Base-by-base conservation (phyloP, 139 green algal genomes). In the Eudorina sp. region DNA sequence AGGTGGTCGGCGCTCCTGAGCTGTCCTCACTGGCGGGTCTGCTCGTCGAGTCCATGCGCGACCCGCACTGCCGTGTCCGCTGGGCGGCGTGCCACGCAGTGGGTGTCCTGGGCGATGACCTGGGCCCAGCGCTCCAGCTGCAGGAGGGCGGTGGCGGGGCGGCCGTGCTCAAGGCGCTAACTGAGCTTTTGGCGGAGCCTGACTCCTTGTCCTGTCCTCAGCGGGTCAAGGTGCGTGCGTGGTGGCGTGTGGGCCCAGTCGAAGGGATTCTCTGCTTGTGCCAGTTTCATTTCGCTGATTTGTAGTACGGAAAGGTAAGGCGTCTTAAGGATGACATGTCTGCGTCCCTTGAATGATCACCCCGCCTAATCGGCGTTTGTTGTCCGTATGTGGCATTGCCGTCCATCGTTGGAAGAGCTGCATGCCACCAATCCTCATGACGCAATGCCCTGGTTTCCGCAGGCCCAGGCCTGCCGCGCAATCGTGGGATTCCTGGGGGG, bases 401-500 rank as follows among this genome's bases (percentile, higher is more conserved):
- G n/a, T n/a, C n/a, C n/a, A n/a, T n/a, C n/a, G n/a, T n/a, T n/a
- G n/a, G n/a, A n/a, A n/a, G n/a, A n/a, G n/a, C n/a, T n/a, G n/a
- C n/a, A n/a, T n/a, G n/a, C n/a, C n/a, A n/a, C n/a, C n/a, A n/a
- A n/a, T n/a, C n/a, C n/a, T n/a, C n/a, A n/a, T n/a, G n/a, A n/a
- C n/a, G n/a, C n/a, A n/a, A n/a, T n/a, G n/a, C n/a, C 55, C 29
- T 11, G 4, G 55, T 66, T 31, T 19, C 21, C 77, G 53, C 95
- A 99, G 94, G 96, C 98, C 0, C 98, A 99, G 91, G 97, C 98
- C 6, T 92, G 94, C 46, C 96, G 97, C 18, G 98, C 97, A 1
- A 90, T 98, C 18, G 97, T 99, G 55, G 99, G 99, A 95, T 99
- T 99, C 93, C 95, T 91, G 38, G 98, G 99, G 93, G 91, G 89